Base-by-base conservation (phyloP, 1,284 basidiomycete genomes). In the Boletus nobilissimus region DNA sequence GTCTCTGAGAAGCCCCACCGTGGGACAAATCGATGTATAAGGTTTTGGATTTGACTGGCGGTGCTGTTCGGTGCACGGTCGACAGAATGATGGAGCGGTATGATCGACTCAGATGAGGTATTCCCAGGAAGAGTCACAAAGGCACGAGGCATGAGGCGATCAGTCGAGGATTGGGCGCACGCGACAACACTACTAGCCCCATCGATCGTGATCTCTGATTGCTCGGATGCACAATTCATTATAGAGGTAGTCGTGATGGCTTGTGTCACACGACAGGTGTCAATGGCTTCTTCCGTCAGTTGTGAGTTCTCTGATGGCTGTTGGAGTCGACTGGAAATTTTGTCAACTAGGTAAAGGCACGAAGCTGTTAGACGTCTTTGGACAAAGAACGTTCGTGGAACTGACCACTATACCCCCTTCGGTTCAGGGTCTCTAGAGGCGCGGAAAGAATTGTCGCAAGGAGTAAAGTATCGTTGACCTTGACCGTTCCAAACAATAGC, bases 381-480 rank as follows among this genome's bases (percentile, higher is more conserved):
- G 8, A 16, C 39, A 7, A 24, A 18, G 36, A 39, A 22, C 46
- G 46, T 22, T 13, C 22, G 46, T 46, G 54, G 46, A 78, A 76
- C 88, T 38, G 82, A 94, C 95, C 94, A 82, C 96, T 96, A 83
- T 95, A 97, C 3, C 97, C 97, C 78, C 97, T 90, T 74, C 97
- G 90, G 84, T 94, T 95, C 74, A 99, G 88, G 4, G 96, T 93
- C 78, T 92, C 91, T 66, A 99, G 88, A 76, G 97, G 95, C 0
- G 97, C 98, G 0, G 96, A 96, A 22, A 99, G 90, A 67, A 99
- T 96, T 0, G 97, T 98, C 92, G 96, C 96, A 82, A 98, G 95
- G 24, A 99, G 86, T 16, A 99, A 87, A 0, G 94, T 92, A 83
- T 98, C 97, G 81, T 96, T 96, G 16, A 92, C 91, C 83, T 94